These are phyloP conservation scores for Syzygium grande DNA, from an alignment of 345 rosid species.

Conservation along the genomic window DNA sequence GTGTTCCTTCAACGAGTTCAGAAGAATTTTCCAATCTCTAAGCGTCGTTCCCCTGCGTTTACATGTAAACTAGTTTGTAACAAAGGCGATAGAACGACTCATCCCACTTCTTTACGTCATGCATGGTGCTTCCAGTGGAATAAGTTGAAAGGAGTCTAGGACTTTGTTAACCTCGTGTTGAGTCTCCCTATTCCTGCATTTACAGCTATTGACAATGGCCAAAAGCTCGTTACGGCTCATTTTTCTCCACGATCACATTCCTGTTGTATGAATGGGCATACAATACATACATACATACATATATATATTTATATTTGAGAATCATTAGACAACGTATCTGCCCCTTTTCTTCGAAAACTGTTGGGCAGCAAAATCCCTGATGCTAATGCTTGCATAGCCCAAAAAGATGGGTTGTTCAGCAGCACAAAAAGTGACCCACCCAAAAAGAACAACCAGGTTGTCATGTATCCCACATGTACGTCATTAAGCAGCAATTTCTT, in stretches of 20 bases:
- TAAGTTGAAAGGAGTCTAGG: neutral
- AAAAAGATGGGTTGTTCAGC: neutral
- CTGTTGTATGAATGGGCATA: neutral
- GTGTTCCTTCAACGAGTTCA: neutral
- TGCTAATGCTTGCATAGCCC: neutral
- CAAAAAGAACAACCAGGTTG: neutral
- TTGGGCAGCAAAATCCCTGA: neutral
- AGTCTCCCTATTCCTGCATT: neutral
- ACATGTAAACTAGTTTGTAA: neutral
- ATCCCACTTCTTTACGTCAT: neutral
- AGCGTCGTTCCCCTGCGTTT: neutral
- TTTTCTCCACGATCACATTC: neutral
- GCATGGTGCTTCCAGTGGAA: neutral
- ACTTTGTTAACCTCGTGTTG: neutral
- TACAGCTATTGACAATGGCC: neutral
- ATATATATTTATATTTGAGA: neutral
- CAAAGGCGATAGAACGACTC: neutral
- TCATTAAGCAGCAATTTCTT: neutral
- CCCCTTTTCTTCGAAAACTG: neutral
- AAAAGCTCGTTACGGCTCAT: neutral
- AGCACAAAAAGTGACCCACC: neutral
- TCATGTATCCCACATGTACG: neutral
- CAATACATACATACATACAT: neutral
- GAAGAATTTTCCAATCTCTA: neutral
- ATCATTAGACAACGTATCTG: neutral